phyloP scores from a whole-genome alignment of 2,329 filamentous ascomycete species.

The Helminthosporium solani region DNA sequence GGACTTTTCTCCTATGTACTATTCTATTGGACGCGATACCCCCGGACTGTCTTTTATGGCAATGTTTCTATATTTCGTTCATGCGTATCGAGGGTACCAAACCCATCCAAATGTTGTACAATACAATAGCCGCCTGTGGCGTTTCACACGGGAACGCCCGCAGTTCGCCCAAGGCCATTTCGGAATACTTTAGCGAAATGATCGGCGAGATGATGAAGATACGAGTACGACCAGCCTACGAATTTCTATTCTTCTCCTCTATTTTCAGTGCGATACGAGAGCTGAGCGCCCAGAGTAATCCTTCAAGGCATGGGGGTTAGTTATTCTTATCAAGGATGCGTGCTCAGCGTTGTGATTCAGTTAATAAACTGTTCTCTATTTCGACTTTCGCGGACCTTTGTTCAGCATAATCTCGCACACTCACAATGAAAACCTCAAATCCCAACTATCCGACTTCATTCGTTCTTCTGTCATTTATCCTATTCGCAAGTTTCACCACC shows the following conservation, averaged over 20 bases:
- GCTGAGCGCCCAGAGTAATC: neutral
- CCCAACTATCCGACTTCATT: neutral
- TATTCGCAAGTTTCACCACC: neutral
- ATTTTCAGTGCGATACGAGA: neutral
- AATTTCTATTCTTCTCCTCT: neutral
- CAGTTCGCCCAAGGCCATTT: neutral
- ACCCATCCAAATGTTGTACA: neutral
- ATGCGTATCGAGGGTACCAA: neutral
- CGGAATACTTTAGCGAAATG: neutral
- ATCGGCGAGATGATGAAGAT: neutral
- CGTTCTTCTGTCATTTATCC: neutral
- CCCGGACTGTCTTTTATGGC: neutral
- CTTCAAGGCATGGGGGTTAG: neutral
- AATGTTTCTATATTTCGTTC: neutral
- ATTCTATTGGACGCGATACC: neutral
- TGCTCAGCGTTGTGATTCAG: neutral
- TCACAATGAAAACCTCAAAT: neutral
- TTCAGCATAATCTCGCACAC: neutral
- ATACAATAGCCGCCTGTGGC: neutral
- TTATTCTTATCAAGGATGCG: neutral
- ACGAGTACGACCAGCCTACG: neutral
- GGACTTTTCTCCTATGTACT: neutral
- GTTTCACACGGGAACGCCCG: neutral
- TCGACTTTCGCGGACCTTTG: neutral
- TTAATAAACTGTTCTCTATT: neutral